Evolutionary conservation across 2,329 filamentous ascomycete species (phyloP).

Genomic region (Talaromyces sp.): DNA sequence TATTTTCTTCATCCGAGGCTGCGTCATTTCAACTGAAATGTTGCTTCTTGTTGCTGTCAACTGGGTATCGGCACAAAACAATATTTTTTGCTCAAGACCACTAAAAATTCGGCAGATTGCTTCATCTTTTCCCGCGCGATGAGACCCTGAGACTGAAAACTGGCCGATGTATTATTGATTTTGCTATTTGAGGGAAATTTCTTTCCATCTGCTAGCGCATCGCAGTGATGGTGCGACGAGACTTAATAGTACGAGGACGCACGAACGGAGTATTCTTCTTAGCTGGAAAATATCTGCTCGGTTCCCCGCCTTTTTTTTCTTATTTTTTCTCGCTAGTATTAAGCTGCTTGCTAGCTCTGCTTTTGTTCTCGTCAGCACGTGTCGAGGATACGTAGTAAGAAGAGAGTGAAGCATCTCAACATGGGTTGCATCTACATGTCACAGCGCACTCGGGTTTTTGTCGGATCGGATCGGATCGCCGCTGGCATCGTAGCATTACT

Average conservation of each 20-base stretch:
- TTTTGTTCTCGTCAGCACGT: too few species aligned
- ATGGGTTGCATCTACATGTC: background rate
- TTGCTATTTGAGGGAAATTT: background rate
- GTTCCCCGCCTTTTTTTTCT: background rate
- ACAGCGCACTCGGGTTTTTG: background rate
- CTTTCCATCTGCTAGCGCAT: background rate
- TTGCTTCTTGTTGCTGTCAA: background rate
- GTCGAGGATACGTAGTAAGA: too few species aligned
- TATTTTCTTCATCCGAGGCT: background rate
- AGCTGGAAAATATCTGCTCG: background rate
- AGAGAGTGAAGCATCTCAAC: background rate
- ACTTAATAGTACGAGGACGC: too few species aligned
- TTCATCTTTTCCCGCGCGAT: background rate
- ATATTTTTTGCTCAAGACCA: background rate
- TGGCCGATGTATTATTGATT: background rate
- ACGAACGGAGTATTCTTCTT: background rate
- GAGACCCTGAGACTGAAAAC: background rate
- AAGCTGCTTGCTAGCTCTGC: background rate
- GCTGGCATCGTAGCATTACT: background rate
- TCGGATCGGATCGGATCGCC: background rate
- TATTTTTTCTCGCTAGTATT: background rate
- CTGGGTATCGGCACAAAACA: background rate
- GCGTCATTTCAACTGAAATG: background rate
- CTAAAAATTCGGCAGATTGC: background rate
- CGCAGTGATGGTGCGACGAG: background rate